Percentiles rank a stretch among this genome's conserved stretches.
Conservation (phyloP, 495 filamentous ascomycete genomes). For the Cetradonia linearis region DNA sequence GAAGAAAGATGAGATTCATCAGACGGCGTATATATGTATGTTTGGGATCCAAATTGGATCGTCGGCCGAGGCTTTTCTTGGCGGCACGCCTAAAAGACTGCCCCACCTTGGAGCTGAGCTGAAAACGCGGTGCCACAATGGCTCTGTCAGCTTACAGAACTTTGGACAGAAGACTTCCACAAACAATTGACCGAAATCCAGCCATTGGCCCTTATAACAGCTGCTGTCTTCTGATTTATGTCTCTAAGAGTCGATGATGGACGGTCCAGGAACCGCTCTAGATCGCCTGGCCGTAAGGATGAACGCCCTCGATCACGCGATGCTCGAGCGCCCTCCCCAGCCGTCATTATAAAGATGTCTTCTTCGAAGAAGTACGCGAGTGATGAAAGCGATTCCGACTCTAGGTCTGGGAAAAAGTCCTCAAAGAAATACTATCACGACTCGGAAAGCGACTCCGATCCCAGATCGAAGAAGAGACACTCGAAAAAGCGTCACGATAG, state of each 20-base stretch:
- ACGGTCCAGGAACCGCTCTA: slow-evolving; percentile 51
- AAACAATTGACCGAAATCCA: neutral
- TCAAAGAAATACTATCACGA: slow-evolving; percentile 17
- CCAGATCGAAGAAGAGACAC: slow-evolving; percentile 23
- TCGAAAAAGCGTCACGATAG: slow-evolving; percentile 24
- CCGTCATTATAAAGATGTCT: slow-evolving; percentile 17
- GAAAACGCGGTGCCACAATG: slow-evolving; percentile 3
- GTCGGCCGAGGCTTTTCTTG: slow-evolving; percentile 4
- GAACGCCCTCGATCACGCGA: slow-evolving; percentile 44
- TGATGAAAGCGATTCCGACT: slow-evolving; percentile 20
- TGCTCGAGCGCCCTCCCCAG: slow-evolving; percentile 32
- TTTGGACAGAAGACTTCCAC: neutral
- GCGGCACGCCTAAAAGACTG: neutral
- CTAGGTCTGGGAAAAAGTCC: slow-evolving; percentile 14
- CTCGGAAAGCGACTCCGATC: slow-evolving; percentile 24
- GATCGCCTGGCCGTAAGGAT: slow-evolving; percentile 42
- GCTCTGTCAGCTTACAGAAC: slow-evolving; percentile 2
- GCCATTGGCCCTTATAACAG: neutral
- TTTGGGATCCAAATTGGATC: neutral
- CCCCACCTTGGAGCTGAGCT: slow-evolving; percentile 1
- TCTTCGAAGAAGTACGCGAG: slow-evolving; percentile 19
- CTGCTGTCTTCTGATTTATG: slow-evolving; percentile 9
- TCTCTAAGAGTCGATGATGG: slow-evolving; percentile 46
- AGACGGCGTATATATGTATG: no score
- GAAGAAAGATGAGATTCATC: neutral